Evolutionary conservation across 495 filamentous ascomycete genomes (phyloP), one percentile per base, ranked within the genome.

Genomic region (Xylaria curta): DNA sequence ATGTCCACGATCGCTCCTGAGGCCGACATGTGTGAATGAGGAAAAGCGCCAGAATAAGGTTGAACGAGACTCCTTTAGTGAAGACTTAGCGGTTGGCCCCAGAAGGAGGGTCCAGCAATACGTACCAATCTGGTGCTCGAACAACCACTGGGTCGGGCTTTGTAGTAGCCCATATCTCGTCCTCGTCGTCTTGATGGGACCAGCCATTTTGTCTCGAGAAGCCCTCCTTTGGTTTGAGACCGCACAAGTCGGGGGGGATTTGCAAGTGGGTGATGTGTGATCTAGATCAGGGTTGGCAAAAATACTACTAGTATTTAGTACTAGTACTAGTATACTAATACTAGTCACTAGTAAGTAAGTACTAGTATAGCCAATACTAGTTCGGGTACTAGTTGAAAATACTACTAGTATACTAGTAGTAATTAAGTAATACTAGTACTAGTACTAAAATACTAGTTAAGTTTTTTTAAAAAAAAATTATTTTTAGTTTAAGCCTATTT

Each of bases 1-100:
- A 82, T 53, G 90, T 91, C 71, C 85, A 87, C 5, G 84, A 82
- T 61, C 87, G 82, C 8, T 89, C 84, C 15, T 82, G 84, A 46
- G 90, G 90, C 75, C 89, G 90, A 71, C 84, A 85, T 58, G 87
- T 82, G 80, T 91, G 90, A 58, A 86, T 82, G 72, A 90, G 81
- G 78, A 84, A 78, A 71, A 92, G 78, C 70, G 90, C 86, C 59
- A 89, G 82, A 64, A 92, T 80, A 44, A 87, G 85, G 73, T 89
- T 91, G 77, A 89, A 75, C n/a, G 90, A 87, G 58, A 91, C 85
- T 54, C 89, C 90, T 91, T 53, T 56, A 15, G 33, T 36, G 73
- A 62, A 13, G 21, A 24, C 31, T 69, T 71, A 70, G 73, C 53
- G 28, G 40, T 58, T n/a, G n/a, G 58, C 21, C 21, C 38, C 63